These are phyloP conservation scores for Coemansia erecta DNA, from an alignment of 192 early-diverging fungal genomes.

Conservation along the genomic window DNA sequence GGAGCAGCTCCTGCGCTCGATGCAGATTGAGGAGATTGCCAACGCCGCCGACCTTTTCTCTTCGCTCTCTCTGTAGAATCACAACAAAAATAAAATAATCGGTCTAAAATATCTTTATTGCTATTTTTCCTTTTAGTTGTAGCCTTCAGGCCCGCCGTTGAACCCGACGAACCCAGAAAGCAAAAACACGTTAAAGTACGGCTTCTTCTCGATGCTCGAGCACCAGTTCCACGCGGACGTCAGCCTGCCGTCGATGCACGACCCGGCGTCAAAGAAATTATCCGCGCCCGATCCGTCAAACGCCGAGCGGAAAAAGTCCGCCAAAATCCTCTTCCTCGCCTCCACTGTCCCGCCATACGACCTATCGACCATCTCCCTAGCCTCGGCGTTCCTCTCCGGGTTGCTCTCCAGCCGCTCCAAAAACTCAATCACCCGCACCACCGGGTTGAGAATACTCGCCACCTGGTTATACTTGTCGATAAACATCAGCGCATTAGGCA, in stretches of 20 bases:
- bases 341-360: conserved; percentile 65
- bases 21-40: conserved; percentile 51
- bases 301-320: conserved; percentile 92
- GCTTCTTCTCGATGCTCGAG: conserved; percentile 89
- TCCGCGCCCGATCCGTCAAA: conserved; percentile 97
- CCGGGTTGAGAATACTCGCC: conserved; percentile 89
- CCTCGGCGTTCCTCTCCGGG: conserved; percentile 39
- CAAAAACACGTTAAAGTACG: conserved; percentile 87
- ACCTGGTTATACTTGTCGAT: conserved; percentile 99
- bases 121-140: conserved; percentile 13
- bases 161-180: conserved; percentile 75
- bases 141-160: conserved; percentile 59
- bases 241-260: conserved; percentile 93
- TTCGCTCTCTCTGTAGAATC: conserved; percentile 15
- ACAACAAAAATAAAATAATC: not conserved
- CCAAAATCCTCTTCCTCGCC: conserved; percentile 72
- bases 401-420: conserved; percentile 58
- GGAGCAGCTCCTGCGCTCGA: conserved; percentile 37
- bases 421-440: conserved; percentile 71
- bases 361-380: conserved; percentile 65
- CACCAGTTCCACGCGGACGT: conserved; percentile 93
- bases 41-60: conserved; percentile 38
- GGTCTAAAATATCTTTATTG: too few species aligned
- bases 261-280: conserved; percentile 87
- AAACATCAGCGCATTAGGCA: conserved; percentile 97